Base-by-base conservation (phyloP, 306 rosid species). In the Gillenia trifoliata region DNA sequence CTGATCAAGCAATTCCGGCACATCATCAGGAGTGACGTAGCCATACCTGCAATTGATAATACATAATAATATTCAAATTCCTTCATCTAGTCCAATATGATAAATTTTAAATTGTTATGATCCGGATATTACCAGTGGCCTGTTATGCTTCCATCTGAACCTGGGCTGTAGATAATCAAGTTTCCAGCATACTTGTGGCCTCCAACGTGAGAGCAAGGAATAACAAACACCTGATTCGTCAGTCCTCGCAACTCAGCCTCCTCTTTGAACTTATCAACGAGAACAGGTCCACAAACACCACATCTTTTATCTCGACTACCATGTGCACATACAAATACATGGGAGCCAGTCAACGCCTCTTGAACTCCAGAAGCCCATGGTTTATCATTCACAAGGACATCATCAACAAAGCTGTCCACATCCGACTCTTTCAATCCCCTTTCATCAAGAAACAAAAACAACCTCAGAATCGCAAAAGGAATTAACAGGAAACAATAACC, bases 131-230 rank as follows among this genome's bases (percentile, higher is more conserved):
- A 93, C 98, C 98, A 93, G 72, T 93, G 93, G 73, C 98, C 98
- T 26, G 69, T 85, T 28, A 83, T 79, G 34, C 82, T 86, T 68
- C 88, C 96, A 76, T 88, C 92, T 13, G 78, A 71, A 70, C 87
- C 89, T 15, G 86, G 89, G 65, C 88, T 70, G 77, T 55, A 93
- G 78, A 91, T 85, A 71, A 93, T 89, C 78, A 93, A 69, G 80
- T 93, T 93, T 40, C 98, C 98, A 62, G 98, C 95, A 89, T 89
- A 93, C 83, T 93, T 93, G 75, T 93, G 97, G 38, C 97, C 97
- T 22, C 98, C 96, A 64, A 93, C 11, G 74, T 93, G 98, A 76
- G 98, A 91, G 82, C 97, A 91, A 2, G 92, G 85, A 28, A 66
- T 83, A 64, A 93, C 96, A 64, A 82, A 83, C 50, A 91, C 81